Evolutionary conservation across 345 rosid genomes (phyloP).

Genomic region (Anacardium occidentale): DNA sequence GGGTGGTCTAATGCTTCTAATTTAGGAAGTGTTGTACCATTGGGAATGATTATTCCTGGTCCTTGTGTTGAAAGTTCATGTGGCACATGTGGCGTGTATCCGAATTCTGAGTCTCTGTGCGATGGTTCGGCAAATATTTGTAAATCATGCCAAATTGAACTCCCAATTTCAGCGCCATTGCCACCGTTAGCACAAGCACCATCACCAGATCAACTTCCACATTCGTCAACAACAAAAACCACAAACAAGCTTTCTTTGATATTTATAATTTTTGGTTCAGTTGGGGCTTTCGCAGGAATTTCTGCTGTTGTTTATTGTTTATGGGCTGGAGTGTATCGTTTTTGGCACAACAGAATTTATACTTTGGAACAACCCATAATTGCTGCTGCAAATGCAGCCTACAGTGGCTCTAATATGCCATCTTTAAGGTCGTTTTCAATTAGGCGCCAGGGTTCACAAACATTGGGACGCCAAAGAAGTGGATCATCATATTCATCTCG

Average conservation of each 20-base stretch:
- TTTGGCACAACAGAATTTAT: constrained; percentile 13
- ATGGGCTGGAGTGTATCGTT: constrained; percentile 21
- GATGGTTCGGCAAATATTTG: constrained; percentile 53
- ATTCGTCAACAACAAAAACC: constrained; percentile 2
- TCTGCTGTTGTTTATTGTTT: constrained; percentile 38
- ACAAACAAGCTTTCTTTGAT: constrained; percentile 34
- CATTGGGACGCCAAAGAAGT: constrained; percentile 37
- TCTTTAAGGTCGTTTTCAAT: constrained; percentile 26
- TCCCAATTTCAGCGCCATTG: constrained; percentile 46
- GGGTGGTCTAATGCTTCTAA: constrained; percentile 38
- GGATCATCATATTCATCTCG: constrained; percentile 35
- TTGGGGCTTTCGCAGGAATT: constrained; percentile 44
- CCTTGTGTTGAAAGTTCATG: constrained; percentile 53
- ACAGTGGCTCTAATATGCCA: constrained; percentile 21
- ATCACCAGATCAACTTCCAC: constrained; percentile 14
- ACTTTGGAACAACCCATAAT: constrained; percentile 24
- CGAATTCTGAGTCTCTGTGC: constrained; percentile 45
- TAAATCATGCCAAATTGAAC: constrained; percentile 43
- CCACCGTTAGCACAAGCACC: constrained; percentile 27
- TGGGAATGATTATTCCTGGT: constrained; percentile 49
- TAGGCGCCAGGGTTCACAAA: constrained; percentile 30
- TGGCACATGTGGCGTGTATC: constrained; percentile 41
- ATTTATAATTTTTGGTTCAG: constrained; percentile 43
- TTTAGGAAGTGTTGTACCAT: constrained; percentile 19
- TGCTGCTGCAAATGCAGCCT: constrained; percentile 7